Evolutionary conservation across 2,329 filamentous ascomycete genomes (phyloP).

Genomic region (Aureobasidium sp.): DNA sequence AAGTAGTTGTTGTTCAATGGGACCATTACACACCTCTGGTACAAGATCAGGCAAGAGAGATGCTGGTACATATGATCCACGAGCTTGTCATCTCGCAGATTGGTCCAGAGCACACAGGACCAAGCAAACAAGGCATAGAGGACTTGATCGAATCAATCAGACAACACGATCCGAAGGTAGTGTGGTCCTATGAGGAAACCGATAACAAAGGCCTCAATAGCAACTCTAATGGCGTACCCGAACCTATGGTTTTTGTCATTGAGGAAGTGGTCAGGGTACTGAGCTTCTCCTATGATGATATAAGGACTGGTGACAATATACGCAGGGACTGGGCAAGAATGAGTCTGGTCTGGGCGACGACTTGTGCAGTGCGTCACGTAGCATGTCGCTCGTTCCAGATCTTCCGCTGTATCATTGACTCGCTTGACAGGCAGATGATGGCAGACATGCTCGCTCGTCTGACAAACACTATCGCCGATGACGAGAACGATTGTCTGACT

Average conservation of each 20-base stretch:
- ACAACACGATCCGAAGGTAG: slow-evolving; percentile 71
- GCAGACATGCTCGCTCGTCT: slow-evolving; percentile 92
- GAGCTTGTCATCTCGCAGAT: slow-evolving; percentile 78
- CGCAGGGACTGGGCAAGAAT: slow-evolving; percentile 87
- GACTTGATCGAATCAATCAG: slow-evolving; percentile 82
- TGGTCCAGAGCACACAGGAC: slow-evolving; percentile 61
- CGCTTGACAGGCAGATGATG: slow-evolving; percentile 86
- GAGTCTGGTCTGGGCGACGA: slow-evolving; percentile 91
- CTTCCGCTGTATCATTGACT: slow-evolving; percentile 87
- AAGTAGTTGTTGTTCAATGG: slow-evolving; percentile 91
- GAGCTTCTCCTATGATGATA: slow-evolving; percentile 63
- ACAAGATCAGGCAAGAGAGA: slow-evolving; percentile 92
- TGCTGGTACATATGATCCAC: slow-evolving; percentile 96
- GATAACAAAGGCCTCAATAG: slow-evolving; percentile 60
- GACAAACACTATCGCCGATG: slow-evolving; percentile 94
- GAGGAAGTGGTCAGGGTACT: slow-evolving; percentile 79
- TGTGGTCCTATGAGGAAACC: slow-evolving; percentile 92
- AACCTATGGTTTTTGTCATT: slow-evolving; percentile 80
- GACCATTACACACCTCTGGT: slow-evolving; percentile 94
- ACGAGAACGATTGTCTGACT: slow-evolving; percentile 85
- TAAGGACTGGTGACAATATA: slow-evolving; percentile 46
- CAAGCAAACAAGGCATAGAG: slow-evolving; percentile 71
- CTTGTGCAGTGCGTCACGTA: slow-evolving; percentile 87
- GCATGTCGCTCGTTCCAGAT: slow-evolving; percentile 97
- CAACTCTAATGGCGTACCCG: slow-evolving; percentile 69